Evolutionary conservation across 2,329 filamentous ascomycete species (phyloP).

Genomic region (Aspergillus tubingensis): DNA sequence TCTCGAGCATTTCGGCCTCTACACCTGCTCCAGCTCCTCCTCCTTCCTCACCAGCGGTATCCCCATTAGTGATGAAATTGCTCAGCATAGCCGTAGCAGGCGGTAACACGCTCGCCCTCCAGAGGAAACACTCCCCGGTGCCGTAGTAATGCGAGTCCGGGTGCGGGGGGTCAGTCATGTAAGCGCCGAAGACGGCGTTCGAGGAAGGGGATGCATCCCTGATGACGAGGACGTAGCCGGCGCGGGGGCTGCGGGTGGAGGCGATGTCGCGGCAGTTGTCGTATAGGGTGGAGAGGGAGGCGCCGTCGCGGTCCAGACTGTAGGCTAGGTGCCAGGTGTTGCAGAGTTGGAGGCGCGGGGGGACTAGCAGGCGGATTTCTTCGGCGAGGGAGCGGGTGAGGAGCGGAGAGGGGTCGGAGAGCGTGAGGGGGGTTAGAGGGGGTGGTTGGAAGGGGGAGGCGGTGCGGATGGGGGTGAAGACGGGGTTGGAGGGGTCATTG

Average conservation of each 20-base stretch:
- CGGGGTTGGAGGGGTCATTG: conserved; percentile 24
- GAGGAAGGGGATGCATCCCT: conserved; percentile 61
- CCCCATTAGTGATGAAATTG: conserved; percentile 5
- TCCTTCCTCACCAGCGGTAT: not conserved
- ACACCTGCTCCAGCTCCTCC: conserved; percentile 16
- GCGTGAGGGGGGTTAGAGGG: conserved; percentile 76
- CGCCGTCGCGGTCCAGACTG: conserved; percentile 88
- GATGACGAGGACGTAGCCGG: conserved; percentile 87
- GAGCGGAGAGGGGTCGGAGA: conserved; percentile 54
- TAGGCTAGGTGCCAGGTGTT: conserved; percentile 87
- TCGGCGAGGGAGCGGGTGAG: conserved; percentile 77
- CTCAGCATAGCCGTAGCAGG: conserved; percentile 16
- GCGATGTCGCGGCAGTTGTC: conserved; percentile 68
- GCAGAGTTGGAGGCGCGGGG: conserved; percentile 79
- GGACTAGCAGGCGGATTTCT: conserved; percentile 87
- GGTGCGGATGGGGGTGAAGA: conserved; percentile 57
- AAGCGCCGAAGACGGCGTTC: conserved; percentile 76
- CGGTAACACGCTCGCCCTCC: conserved; percentile 71
- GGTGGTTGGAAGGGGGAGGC: conserved; percentile 83
- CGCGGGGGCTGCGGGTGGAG: conserved; percentile 64
- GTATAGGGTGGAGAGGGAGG: conserved; percentile 83
- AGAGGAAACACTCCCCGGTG: conserved; percentile 93
- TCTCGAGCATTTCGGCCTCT: conserved; percentile 48
- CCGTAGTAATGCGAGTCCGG: conserved; percentile 85
- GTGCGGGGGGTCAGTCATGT: conserved; percentile 85